phyloP scores from a whole-genome alignment of 2,329 filamentous ascomycete genomes.

The Grosmannia huntii region DNA sequence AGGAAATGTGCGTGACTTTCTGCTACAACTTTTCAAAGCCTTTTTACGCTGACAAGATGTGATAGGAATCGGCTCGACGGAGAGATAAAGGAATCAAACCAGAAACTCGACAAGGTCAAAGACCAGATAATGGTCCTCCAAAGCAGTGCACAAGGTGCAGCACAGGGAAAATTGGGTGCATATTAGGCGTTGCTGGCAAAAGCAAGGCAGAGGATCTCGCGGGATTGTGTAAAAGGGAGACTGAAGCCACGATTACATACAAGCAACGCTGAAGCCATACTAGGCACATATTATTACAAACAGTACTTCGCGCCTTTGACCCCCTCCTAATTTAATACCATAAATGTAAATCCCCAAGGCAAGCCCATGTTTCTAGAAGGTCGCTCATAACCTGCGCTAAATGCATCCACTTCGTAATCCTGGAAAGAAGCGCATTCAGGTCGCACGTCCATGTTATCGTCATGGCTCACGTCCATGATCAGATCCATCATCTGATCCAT shows the following conservation, averaged over 20 bases:
- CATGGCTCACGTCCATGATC: slow-evolving; percentile 19
- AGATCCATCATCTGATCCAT: slow-evolving; percentile 19
- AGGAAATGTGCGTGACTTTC: slow-evolving; percentile 60
- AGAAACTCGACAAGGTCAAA: slow-evolving; percentile 46
- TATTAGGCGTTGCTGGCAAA: slow-evolving; percentile 5
- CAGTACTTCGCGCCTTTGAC: neutral
- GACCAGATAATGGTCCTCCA: slow-evolving; percentile 46
- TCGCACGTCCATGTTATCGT: slow-evolving; percentile 7
- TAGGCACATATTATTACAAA: neutral
- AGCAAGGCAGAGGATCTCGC: neutral
- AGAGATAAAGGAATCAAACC: slow-evolving; percentile 42
- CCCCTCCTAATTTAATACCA: slow-evolving; percentile 21
- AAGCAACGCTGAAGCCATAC: neutral
- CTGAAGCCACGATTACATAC: neutral
- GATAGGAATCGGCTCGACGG: slow-evolving; percentile 26
- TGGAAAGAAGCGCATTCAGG: slow-evolving; percentile 11
- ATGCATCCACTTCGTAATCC: slow-evolving; percentile 15
- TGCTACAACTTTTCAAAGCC: neutral
- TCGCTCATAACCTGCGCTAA: slow-evolving; percentile 18
- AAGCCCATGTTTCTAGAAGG: slow-evolving; percentile 23
- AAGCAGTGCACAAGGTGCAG: slow-evolving; percentile 30
- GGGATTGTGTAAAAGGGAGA: neutral
- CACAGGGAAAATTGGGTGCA: slow-evolving; percentile 10
- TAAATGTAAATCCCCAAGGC: slow-evolving; percentile 24
- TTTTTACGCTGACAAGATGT: neutral